Conservation (phyloP, 345 rosid species). For the Brassica rapa region DNA sequence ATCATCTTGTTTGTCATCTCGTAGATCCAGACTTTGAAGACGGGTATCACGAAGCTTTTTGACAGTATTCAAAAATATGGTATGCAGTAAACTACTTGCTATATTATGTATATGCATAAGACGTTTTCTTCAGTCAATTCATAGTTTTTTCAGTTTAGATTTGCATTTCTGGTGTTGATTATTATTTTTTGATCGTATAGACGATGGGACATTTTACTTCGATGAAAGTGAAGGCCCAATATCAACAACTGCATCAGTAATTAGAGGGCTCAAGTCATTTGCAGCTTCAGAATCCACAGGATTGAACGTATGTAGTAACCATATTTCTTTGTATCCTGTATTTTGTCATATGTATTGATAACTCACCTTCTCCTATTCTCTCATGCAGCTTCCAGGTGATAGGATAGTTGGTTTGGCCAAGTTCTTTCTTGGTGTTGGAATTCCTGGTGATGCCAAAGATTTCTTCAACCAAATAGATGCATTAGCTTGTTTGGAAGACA, state of each 20-base stretch:
- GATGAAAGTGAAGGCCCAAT: constrained; percentile 69
- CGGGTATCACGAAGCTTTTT: constrained; percentile 75
- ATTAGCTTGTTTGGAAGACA: constrained; percentile 75
- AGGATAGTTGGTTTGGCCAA: constrained; percentile 81
- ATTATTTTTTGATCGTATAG: constrained; percentile 39
- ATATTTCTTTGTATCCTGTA: constrained; percentile 3
- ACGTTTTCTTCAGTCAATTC: neutral
- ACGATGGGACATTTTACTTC: constrained; percentile 83
- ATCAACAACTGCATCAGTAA: constrained; percentile 79
- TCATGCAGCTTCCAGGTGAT: constrained; percentile 77
- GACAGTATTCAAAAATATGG: constrained; percentile 86
- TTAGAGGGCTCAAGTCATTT: constrained; percentile 74
- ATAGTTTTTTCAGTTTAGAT: neutral
- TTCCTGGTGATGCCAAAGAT: constrained; percentile 88
- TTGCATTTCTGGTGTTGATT: constrained; percentile 1
- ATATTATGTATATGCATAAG: neutral
- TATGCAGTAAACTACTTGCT: constrained; percentile 34
- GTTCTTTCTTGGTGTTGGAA: constrained; percentile 81
- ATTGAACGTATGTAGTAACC: constrained; percentile 53
- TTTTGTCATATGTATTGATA: constrained; percentile 11
- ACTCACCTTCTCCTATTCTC: constrained; percentile 32
- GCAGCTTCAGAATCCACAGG: constrained; percentile 60
- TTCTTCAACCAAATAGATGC: constrained; percentile 84
- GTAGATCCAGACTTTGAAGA: constrained; percentile 71
- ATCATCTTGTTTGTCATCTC: constrained; percentile 31